Conservation (phyloP, 352 stramenopile species). For the Globisporangium carolinianum region DNA sequence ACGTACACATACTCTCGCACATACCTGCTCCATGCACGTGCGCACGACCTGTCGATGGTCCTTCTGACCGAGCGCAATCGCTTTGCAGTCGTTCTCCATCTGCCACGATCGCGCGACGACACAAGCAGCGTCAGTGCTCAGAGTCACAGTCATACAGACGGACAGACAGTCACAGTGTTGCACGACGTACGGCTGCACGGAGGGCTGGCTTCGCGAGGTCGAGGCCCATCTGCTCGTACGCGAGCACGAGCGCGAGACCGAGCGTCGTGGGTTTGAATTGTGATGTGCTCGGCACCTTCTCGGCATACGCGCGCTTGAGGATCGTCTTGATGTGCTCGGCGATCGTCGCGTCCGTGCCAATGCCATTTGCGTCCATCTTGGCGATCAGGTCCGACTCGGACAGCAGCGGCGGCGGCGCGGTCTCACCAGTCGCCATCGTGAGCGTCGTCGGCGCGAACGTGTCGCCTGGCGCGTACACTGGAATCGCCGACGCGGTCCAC, state of each 20-base stretch:
- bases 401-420: constrained; percentile 81
- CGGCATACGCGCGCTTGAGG: constrained; percentile 94
- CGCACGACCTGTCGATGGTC: constrained; percentile 67
- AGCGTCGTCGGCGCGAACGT: constrained; percentile 66
- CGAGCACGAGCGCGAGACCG: constrained; percentile 86
- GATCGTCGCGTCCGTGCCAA: constrained; percentile 94
- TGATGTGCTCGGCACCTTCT: constrained; percentile 91
- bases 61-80: constrained; percentile 75
- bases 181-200: constrained; percentile 60
- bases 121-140: neutral
- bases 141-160: neutral
- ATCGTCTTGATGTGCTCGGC: constrained; percentile 99
- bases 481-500: constrained; percentile 85
- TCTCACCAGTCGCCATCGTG: constrained; percentile 67
- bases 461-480: constrained; percentile 74
- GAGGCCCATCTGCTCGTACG: constrained; percentile 93
- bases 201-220: constrained; percentile 95
- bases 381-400: constrained; percentile 91
- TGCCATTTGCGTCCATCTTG: constrained; percentile 94
- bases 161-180: neutral
- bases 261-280: constrained; percentile 92
- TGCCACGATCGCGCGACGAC: constrained; percentile 15
- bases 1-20: constrained; percentile 18
- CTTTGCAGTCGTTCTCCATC: constrained; percentile 92
- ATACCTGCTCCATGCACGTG: constrained; percentile 86